Evolutionary conservation across 2,329 filamentous ascomycete genomes (phyloP).

Genomic region (Eurotiales sp.): DNA sequence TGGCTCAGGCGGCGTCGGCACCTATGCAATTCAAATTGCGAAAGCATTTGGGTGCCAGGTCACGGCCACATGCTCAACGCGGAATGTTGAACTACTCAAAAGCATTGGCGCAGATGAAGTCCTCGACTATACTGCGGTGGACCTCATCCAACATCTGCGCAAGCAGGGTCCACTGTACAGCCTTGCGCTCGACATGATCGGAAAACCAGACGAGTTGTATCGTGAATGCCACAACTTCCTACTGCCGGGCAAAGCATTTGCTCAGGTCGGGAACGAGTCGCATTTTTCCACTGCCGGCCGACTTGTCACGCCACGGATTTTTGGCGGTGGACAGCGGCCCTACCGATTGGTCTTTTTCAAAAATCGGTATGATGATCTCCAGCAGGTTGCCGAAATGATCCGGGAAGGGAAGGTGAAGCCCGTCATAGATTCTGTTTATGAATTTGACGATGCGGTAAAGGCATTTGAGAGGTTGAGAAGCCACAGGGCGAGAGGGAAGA

Average conservation of each 20-base stretch:
- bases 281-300: slow-evolving; percentile 32
- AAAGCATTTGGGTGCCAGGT: slow-evolving; percentile 59
- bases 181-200: slow-evolving; percentile 58
- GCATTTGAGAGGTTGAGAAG: slow-evolving; percentile 59
- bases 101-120: slow-evolving; percentile 61
- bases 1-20: slow-evolving; percentile 59
- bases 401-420: slow-evolving; percentile 55
- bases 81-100: slow-evolving; percentile 56
- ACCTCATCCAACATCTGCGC: slow-evolving; percentile 48
- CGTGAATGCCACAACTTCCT: slow-evolving; percentile 51
- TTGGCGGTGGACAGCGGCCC: slow-evolving; percentile 49
- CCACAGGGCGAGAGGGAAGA: slow-evolving; percentile 56
- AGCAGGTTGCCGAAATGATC: slow-evolving; percentile 53
- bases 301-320: slow-evolving; percentile 41
- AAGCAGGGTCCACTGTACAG: slow-evolving; percentile 49
- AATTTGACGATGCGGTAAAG: slow-evolving; percentile 54
- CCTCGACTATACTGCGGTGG: slow-evolving; percentile 54
- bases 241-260: slow-evolving; percentile 47
- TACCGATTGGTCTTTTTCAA: slow-evolving; percentile 33
- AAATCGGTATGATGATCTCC: slow-evolving; percentile 44
- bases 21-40: slow-evolving; percentile 60
- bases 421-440: slow-evolving; percentile 54
- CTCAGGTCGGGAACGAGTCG: slow-evolving; percentile 48
- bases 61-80: slow-evolving; percentile 55
- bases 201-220: slow-evolving; percentile 50